Percentiles rank a stretch among this genome's conserved stretches.
Evolutionary conservation across 106 monocot genomes (phyloP).

Genomic region (Gastrodia elata): DNA sequence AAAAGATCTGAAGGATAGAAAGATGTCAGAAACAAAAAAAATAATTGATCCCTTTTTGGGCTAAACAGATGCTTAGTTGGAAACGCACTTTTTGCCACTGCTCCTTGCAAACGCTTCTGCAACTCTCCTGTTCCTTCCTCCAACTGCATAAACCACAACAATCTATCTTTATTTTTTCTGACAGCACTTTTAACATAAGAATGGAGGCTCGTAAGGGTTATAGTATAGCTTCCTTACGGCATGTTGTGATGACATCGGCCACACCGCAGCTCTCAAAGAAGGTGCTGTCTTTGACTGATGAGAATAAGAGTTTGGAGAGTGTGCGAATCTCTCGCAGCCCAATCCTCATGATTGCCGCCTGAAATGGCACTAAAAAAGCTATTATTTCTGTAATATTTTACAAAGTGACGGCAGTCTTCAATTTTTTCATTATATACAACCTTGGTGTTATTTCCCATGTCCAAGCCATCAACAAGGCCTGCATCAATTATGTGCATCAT

Average conservation of each 20-base stretch:
- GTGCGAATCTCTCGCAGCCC: slow-evolving; percentile 80
- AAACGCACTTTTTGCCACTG: slow-evolving; percentile 58
- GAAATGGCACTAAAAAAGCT: slow-evolving; percentile 7
- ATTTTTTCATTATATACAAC: slow-evolving; percentile 23
- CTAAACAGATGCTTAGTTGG: not conserved
- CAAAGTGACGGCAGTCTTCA: not conserved
- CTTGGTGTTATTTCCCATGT: slow-evolving; percentile 97
- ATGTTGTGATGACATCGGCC: slow-evolving; percentile 82
- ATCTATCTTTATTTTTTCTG: not conserved
- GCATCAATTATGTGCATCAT: slow-evolving; percentile 9
- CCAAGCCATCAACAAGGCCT: slow-evolving; percentile 93
- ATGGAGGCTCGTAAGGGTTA: not conserved
- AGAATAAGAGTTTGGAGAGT: slow-evolving; percentile 73
- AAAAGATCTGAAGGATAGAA: slow-evolving; percentile 46
- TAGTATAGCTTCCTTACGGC: slow-evolving; percentile 39
- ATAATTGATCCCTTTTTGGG: not conserved
- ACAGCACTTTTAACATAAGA: not conserved
- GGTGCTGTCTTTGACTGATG: slow-evolving; percentile 79
- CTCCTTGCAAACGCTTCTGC: slow-evolving; percentile 79
- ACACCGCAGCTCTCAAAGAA: slow-evolving; percentile 97
- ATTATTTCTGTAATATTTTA: not conserved
- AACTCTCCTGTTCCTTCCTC: slow-evolving; percentile 82
- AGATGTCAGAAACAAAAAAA: not conserved
- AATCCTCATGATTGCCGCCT: slow-evolving; percentile 97
- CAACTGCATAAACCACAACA: slow-evolving; percentile 37